Conservation (phyloP, 805 yeast species). For the Metschnikowia lunata region DNA sequence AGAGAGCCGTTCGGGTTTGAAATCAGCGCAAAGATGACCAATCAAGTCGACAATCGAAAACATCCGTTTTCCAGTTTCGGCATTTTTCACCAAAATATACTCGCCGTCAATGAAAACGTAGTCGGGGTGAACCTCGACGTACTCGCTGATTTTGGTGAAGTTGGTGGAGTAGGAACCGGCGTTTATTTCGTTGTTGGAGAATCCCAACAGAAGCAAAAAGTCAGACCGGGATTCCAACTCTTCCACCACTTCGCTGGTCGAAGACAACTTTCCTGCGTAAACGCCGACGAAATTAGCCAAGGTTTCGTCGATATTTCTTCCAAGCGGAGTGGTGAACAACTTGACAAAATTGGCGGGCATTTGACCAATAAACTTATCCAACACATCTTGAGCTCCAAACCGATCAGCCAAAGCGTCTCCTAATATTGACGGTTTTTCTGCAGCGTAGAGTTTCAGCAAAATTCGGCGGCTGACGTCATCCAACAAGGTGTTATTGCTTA, state of each 20-base stretch:
- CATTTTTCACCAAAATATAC: constrained; percentile 18
- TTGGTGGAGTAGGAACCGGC: constrained; percentile 23
- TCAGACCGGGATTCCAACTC: constrained; percentile 50
- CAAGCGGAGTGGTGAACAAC: constrained; percentile 57
- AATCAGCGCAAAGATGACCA: constrained; percentile 22
- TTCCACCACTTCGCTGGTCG: constrained; percentile 16
- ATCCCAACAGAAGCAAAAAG: constrained; percentile 66
- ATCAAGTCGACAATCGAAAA: constrained; percentile 33
- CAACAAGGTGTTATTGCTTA: constrained; percentile 16
- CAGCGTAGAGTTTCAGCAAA: constrained; percentile 45
- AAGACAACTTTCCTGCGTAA: constrained; percentile 59
- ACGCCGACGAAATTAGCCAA: constrained; percentile 61
- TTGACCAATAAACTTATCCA: constrained; percentile 48
- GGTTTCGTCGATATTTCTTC: constrained; percentile 76
- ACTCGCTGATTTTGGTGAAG: constrained; percentile 20
- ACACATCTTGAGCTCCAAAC: constrained; percentile 41
- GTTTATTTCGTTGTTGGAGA: constrained; percentile 38
- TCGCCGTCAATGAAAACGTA: constrained; percentile 35
- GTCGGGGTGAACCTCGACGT: constrained; percentile 41
- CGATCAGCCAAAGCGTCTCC: constrained; percentile 71
- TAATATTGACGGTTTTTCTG: constrained; percentile 60
- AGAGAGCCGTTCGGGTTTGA: constrained; percentile 14
- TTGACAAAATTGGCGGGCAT: constrained; percentile 34
- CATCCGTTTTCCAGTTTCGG: constrained; percentile 20
- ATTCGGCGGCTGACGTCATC: constrained; percentile 30